phyloP scores from a whole-genome alignment of 345 rosid genomes.

The Moringa oleifera region DNA sequence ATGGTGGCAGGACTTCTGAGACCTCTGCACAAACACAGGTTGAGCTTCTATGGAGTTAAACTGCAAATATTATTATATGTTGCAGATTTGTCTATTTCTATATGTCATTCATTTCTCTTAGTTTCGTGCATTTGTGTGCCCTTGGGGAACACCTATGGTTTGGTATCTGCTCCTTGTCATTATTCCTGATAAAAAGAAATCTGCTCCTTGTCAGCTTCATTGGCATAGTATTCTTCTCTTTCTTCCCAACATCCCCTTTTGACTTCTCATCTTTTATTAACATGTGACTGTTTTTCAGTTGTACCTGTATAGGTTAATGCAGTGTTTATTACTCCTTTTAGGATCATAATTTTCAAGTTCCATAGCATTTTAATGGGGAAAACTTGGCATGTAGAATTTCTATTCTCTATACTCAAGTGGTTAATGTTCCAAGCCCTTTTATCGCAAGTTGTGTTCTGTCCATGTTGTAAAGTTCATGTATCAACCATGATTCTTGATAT shows the following conservation, averaged over 20 bases:
- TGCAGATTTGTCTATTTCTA: not conserved
- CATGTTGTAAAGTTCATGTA: not conserved
- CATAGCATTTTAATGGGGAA: not conserved
- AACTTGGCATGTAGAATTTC: too few species aligned
- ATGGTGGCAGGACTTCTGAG: constrained; percentile 45
- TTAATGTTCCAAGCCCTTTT: too few species aligned
- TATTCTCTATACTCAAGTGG: not conserved
- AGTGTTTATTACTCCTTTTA: not conserved
- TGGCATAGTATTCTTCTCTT: too few species aligned
- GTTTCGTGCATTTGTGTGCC: too few species aligned
- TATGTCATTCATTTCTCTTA: not conserved
- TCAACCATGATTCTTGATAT: not conserved
- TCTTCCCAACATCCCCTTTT: too few species aligned
- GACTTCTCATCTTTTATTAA: too few species aligned
- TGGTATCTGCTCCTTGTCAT: too few species aligned
- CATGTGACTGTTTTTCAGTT: too few species aligned
- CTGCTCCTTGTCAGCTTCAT: too few species aligned
- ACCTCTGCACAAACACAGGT: constrained; percentile 55
- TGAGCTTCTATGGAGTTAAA: constrained; percentile 17
- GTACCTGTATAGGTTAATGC: not conserved
- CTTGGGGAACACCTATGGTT: too few species aligned
- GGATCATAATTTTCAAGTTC: not conserved
- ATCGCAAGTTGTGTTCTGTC: too few species aligned
- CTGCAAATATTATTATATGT: not conserved
- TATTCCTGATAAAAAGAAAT: too few species aligned